A percentile compares a stretch with the other conserved stretches of the same genome.
Evolutionary conservation across 1,284 basidiomycete species (phyloP).

Genomic region (Waitea zeae): DNA sequence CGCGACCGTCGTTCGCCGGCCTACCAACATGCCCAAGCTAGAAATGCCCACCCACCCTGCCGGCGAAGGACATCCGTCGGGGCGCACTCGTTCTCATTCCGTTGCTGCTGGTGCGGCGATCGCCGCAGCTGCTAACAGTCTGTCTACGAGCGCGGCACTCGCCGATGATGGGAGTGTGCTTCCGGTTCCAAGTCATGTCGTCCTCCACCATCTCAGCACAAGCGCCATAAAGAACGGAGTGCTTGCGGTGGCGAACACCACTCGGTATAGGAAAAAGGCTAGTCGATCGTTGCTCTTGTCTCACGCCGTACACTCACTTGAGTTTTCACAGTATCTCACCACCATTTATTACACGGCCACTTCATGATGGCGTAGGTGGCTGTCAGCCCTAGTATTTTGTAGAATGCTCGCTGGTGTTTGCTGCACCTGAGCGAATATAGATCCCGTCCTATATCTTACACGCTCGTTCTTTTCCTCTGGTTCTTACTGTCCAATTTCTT

Average conservation of each 20-base stretch:
- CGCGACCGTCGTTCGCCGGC: no score
- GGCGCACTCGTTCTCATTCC: conserved; percentile 8
- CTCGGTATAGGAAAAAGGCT: conserved; percentile 87
- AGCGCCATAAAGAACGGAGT: conserved; percentile 93
- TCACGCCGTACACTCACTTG: background rate
- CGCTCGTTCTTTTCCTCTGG: no score
- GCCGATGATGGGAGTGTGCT: conserved; percentile 88
- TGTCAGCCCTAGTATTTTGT: no score
- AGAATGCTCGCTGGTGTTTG: no score
- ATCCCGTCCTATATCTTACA: no score
- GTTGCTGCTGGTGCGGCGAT: conserved; percentile 18
- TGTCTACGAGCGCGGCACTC: no score
- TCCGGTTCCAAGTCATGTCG: conserved; percentile 88
- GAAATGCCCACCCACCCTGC: background rate
- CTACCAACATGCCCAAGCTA: no score
- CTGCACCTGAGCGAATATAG: no score
- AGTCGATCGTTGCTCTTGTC: conserved; percentile 7
- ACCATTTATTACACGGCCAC: conserved; percentile 51
- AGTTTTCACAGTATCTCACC: conserved; percentile 34
- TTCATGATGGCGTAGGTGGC: no score
- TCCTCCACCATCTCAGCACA: conserved; percentile 90
- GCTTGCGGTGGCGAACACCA: conserved; percentile 86
- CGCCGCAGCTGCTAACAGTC: no score
- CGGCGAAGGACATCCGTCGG: background rate
- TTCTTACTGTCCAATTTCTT: no score